Base-by-base conservation (phyloP, 352 stramenopile species). In the Phytophthora pini region DNA sequence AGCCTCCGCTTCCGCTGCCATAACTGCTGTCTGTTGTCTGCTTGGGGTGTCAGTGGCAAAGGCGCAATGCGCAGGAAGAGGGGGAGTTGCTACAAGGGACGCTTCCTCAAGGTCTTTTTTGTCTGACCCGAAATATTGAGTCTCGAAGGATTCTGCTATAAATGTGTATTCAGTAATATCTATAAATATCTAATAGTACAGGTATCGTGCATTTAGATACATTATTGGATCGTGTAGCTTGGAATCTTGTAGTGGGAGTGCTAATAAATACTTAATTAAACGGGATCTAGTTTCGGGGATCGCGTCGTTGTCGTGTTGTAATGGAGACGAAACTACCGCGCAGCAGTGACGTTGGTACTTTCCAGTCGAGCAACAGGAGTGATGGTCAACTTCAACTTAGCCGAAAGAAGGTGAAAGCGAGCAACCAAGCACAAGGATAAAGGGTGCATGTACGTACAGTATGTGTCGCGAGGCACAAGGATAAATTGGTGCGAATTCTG, bases 1-100 rank as follows among this genome's bases (percentile, higher is more conserved):
- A 39, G 79, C 74, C 60, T 97, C 89, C 31, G 69, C 69, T 62
- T 72, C 68, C 34, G 82, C 76, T 32, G 72, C 65, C 71, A 76
- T 78, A 12, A 32, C 32, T 38, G 20, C 32, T 36, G 13, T 13
- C 40, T 46, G 22, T 15, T 57, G 36, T 24, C 45, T 63, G 56
- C 46, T 71, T 57, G 61, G 52, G 31, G 7, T 47, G 29, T 41
- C 50, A 45, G 26, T 40, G 48, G 51, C 43, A 57, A 68, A 63
- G 39, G 46, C 57, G 55, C 48, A 59, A 72, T 66, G 56, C 34
- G 20, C 43, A 49, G 49, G 27, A 50, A 59, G 39, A 48, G 39
- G 40, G 41, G 34, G 24, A 7, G 50, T 5, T 20, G 41, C 36
- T 31, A 32, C 40, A 65, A 59, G 4, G 38, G 56, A 65, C 56